Conservation (phyloP, 1,139 yeast genomes). For the Scheffersomyces segobiensis region DNA sequence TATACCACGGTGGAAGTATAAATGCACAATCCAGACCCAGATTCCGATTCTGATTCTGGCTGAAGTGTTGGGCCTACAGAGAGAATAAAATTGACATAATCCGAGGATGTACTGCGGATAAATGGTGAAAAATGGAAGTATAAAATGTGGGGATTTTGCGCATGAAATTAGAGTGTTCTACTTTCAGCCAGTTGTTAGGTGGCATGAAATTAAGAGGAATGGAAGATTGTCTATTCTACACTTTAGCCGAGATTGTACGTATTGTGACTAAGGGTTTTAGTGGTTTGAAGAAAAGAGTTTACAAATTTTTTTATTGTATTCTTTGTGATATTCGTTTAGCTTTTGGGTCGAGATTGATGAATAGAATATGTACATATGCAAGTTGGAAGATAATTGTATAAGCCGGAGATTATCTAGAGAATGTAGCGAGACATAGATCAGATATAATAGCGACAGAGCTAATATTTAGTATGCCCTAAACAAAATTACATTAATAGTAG, state of each 20-base stretch:
- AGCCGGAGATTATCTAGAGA: background rate
- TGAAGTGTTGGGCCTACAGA: background rate
- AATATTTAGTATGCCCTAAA: too few species aligned
- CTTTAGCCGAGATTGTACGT: background rate
- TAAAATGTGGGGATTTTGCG: background rate
- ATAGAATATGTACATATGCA: too few species aligned
- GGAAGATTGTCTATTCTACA: background rate
- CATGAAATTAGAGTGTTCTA: background rate
- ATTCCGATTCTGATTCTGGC: background rate
- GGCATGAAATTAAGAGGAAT: background rate
- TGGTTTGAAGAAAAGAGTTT: background rate
- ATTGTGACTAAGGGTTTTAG: background rate
- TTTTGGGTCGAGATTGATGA: too few species aligned
- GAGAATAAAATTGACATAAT: background rate
- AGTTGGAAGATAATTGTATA: too few species aligned
- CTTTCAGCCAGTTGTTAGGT: too few species aligned
- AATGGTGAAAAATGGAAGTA: background rate
- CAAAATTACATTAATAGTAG: background rate
- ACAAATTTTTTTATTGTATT: too few species aligned
- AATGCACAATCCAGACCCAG: background rate
- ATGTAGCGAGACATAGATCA: background rate
- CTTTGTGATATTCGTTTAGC: too few species aligned
- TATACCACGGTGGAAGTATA: background rate
- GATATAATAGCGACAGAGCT: background rate
- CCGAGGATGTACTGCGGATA: background rate